These are phyloP conservation scores for Pichia manshurica DNA, from an alignment of 805 yeast genomes.

Conservation along the genomic window DNA sequence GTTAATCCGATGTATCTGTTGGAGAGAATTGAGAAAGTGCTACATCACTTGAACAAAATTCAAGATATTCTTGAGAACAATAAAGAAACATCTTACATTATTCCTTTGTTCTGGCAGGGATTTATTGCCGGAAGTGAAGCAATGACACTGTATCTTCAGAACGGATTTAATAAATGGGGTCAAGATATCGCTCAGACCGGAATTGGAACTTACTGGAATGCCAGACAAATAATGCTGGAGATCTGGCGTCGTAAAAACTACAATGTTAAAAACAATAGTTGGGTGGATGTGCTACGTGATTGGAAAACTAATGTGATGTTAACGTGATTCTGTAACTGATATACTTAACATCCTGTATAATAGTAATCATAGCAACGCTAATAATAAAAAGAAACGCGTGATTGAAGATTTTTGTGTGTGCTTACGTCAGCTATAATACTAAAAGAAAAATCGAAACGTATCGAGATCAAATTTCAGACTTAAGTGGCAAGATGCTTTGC, in stretches of 20 bases:
- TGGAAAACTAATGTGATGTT: slow-evolving; percentile 86
- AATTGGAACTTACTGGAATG: slow-evolving; percentile 80
- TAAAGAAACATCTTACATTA: slow-evolving; percentile 49
- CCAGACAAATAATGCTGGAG: slow-evolving; percentile 77
- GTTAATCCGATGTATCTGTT: slow-evolving; percentile 55
- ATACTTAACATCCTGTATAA: no score
- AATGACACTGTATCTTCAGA: slow-evolving; percentile 48
- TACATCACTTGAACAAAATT: slow-evolving; percentile 58
- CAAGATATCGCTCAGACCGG: slow-evolving; percentile 55
- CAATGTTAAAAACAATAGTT: slow-evolving; percentile 54
- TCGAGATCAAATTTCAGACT: no score
- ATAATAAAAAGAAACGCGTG: no score
- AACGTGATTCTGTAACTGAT: slow-evolving; percentile 31
- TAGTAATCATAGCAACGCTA: no score
- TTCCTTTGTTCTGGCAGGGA: slow-evolving; percentile 85
- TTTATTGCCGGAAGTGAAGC: slow-evolving; percentile 85
- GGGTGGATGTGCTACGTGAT: slow-evolving; percentile 75
- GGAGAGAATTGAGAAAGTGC: slow-evolving; percentile 51
- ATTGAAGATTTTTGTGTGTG: no score
- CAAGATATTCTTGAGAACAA: slow-evolving; percentile 46
- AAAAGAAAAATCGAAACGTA: no score
- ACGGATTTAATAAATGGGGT: slow-evolving; percentile 69
- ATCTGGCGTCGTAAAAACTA: slow-evolving; percentile 73
- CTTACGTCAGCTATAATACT: no score
- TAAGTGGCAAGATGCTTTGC: no score